Evolutionary conservation across 305 asterid species (phyloP), one percentile per base, ranked within the genome.

Genomic region (Plantago lanceolata): DNA sequence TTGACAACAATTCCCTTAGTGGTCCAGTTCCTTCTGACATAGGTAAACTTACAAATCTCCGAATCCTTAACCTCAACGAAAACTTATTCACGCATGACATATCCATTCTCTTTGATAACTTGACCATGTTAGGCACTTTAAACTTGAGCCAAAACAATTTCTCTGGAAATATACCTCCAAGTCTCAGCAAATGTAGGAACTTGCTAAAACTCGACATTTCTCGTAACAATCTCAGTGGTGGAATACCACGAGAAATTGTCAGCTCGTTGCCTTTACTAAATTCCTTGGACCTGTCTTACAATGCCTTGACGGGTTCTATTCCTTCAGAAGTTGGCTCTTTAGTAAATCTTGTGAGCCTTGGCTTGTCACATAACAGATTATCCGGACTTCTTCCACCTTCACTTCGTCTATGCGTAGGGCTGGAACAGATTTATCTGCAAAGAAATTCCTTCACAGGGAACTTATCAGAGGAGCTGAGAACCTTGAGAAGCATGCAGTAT

Each of bases 91-190:
- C 64, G 0, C 63, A 37, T 17, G 19, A 60, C 52, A 61, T 78
- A 18, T 77, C 77, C 9, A n/a, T 40, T 49, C 61, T 73, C 9
- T 44, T 78, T 2, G 77, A 77, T 7, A 78, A 78, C 57, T 58
- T 71, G 12, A 67, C 73, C 31, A 20, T 16, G 17, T 53, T 74
- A 59, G 51, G 8, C 20, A 6, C 5, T 20, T 48, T 78, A 11
- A 1, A 0, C 21, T 4, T 68, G 15, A 15, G 21, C 19, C 20
- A 21, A 61, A 78, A 78, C 8, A 50, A 58, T 28, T 3, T 78
- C 8, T 43, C 48, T 0, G 82, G 71, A 8, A 53, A 12, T 8
- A 62, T 78, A 33, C 77, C 79, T 35, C 44, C 26, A 17, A 65
- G 61, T 61, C 68, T 78, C 13, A 40, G 64, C n/a, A 74, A 78